Base-by-base conservation (phyloP, 2,329 filamentous ascomycete genomes). In the Fusarium chaquense region DNA sequence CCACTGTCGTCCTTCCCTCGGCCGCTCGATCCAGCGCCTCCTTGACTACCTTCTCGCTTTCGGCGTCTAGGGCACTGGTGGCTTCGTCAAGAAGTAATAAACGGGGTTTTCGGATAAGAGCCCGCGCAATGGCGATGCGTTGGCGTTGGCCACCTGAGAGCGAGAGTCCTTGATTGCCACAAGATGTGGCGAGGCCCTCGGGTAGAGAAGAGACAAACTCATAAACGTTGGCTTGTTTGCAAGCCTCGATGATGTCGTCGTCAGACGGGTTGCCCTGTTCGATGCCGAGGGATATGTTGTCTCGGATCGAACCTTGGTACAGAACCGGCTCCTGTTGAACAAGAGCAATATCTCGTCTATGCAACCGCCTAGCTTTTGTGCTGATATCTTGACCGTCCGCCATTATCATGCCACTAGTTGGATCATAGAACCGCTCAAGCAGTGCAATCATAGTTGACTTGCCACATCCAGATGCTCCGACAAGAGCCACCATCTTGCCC, bases 51-150 rank as follows among this genome's bases (percentile, higher is more conserved):
- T 85, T 86, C 75, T 93, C 91, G 1, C 86, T 89, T 72, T 90
- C 86, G 0, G 88, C 89, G 68, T 93, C 90, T 0, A 93, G 81
- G 0, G 82, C 82, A 22, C 80, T 82, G 0, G 91, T 94, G 2
- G 91, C 91, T 78, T 94, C 91, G 72, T 94, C 91, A 0, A 94
- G 81, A 8, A 94, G 85, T 5, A 94, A 79, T 3, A 94, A 87
- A 1, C 83, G 81, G 0, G 91, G 91, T 52, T 88, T 82, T 46
- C 90, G 87, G 55, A 93, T 84, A 30, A 93, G 89, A 13, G 89
- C 89, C 10, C 91, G 84, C 0, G 91, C 91, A 65, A 94, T 93
- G 11, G 91, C 90, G 35, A 93, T 86, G 24, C 90, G 87, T 76
- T 93, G 91, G 10, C 90, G 83, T 76, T 94, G 91, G 1, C 91